Evolutionary conservation across 2,329 filamentous ascomycete genomes (phyloP), one percentile per base, ranked within the genome.

Genomic region (Fusarium paranaense): DNA sequence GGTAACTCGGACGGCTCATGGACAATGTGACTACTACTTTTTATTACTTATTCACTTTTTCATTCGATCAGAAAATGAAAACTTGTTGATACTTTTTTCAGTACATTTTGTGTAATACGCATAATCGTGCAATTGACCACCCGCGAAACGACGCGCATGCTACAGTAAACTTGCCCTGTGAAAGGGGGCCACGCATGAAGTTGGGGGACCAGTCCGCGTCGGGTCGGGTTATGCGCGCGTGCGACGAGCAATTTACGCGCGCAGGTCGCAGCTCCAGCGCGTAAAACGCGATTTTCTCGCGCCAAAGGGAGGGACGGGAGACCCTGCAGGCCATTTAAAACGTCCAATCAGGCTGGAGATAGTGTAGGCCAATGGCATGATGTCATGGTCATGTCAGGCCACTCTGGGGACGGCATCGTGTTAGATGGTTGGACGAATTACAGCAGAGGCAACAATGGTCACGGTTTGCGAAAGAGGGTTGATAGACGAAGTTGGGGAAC

Each of bases 241-340:
- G 73, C 56, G 70, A 73, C 65, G 67, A 66, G 70, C 72, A 72
- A 79, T 79, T 79, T 79, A 79, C 78, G 78, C 78, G 78, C 75
- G 64, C 62, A 65, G 66, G 66, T 50, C 42, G 27, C 50, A 60
- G 37, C 18, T 40, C 71, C 47, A 32, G 47, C 47, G 70, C 74
- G 77, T 76, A 66, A 47, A 11, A 37, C 74, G 74, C 71, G 76
- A 72, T 65, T 74, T 65, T 78, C 76, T 78, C 77, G 77, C 69
- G 77, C 66, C 30, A 47, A 10, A 47, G 42, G 42, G 42, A 47
- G 42, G 42, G 22, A 47, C 42, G 18, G 7, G 7, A 3, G 32
- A 57, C 60, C 62, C 67, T 40, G 47, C 69, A 61, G 58, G 40
- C 66, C 47, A 73, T 71, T 67, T 61, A 71, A 70, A 32, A 9